Base-by-base conservation (phyloP, 2,329 filamentous ascomycete genomes). In the Penicillium decumbens region DNA sequence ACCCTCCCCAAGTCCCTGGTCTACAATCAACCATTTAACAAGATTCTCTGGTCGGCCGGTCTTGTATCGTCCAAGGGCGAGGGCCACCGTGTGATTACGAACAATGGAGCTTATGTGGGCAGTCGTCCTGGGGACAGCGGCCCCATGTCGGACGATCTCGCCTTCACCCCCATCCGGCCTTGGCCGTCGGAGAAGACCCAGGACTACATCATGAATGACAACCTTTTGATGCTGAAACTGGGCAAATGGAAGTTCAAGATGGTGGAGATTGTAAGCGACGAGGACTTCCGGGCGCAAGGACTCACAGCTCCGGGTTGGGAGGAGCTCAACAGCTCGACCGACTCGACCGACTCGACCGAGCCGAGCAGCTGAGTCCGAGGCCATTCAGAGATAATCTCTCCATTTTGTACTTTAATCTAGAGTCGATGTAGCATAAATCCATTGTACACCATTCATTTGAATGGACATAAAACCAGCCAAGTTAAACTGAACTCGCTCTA, bases 201-300 rank as follows among this genome's bases (percentile, higher is more conserved):
- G 13, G 70, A 76, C 15, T 79, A 74, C 46, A 65, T 82, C 30
- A 64, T 81, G 5, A 74, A 78, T 24, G 76, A 69, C 25, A 69
- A 76, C 1, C 62, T 79, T 2, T 56, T 85, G n/a, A 73, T 84
- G 7, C 55, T 84, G 8, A 71, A 80, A 51, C 58, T 77, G 1
- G 82, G 82, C 6, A 85, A 85, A 61, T 81, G 78, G 74, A 82
- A 79, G 58, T 72, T 83, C 30, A 79, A 78, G 58, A 68, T 82
- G 20, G 72, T 83, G 27, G 74, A 75, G 40, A 72, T 84, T 37
- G 65, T 84, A 4, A 69, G 72, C 10, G 80, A 84, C 50, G 72
- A 75, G 30, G 73, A 80, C 20, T 82, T 77, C 56, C 71, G 73
- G 42, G 66, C 65, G 10, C 61, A 65, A 38, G 76, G 75, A 1